Evolutionary conservation across 2,329 filamentous ascomycete genomes (phyloP), one percentile per base, ranked within the genome.

Genomic region (Penicillium sp.): DNA sequence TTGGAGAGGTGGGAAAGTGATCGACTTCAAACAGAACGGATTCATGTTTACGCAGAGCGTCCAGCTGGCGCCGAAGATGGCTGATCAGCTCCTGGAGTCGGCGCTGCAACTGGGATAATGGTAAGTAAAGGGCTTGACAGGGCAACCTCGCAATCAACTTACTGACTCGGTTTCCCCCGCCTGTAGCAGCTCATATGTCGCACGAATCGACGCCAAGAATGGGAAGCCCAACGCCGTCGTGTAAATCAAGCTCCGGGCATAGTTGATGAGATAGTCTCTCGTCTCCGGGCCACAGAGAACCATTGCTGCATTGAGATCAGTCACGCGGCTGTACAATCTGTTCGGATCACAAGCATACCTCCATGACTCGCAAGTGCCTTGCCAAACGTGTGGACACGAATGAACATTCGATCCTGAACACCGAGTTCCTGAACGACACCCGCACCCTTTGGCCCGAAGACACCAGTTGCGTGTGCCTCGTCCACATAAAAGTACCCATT

Each of bases 181-280:
- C 8, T 66, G 67, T n/a, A 90, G 73, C 31, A 86, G 79, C 7
- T 80, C 76, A 63, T 87, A 89, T 0, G 80, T 78, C 0, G 82
- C 77, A 40, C 79, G 75, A 49, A 89, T 86, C 13, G 81, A 81
- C 0, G 82, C 82, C 1, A 89, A 77, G 1, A 81, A 79, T 0
- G 86, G 83, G 39, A 84, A 84, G 0, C 84, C 81, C 73, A 89
- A 80, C 29, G 87, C 86, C 0, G 88, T 91, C 0, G 88, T 90
- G 69, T 90, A 92, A 51, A 91, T 90, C 40, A 91, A 73, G 1
- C 83, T 86, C n/a, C 88, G 83, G 0, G 88, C 87, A 65, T 91
- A 91, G 66, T 92, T 91, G 70, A 91, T 82, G 48, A 91, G 77
- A 58, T 90, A 91, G 1, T 83, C 73, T 22, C 86, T 77, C 0